Evolutionary conservation across 805 yeast species (phyloP).

Genomic region (Lachancea fermentati): DNA sequence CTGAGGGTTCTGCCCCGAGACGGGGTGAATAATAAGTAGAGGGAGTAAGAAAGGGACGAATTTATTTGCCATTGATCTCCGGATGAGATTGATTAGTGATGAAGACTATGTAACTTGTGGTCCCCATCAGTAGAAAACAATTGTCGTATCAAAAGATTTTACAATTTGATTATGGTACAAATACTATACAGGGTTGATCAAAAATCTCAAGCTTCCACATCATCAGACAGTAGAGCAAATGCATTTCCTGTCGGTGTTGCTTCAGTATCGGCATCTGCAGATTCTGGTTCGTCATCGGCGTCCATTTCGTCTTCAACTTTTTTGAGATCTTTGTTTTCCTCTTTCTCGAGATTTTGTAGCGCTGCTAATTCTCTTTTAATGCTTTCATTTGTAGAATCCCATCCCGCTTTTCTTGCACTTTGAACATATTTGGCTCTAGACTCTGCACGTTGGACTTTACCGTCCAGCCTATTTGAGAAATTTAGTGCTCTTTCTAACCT

Average conservation of each 20-base stretch:
- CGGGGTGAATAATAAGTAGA: background rate
- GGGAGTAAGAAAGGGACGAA: background rate
- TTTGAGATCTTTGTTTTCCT: conserved; percentile 15
- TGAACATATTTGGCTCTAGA: conserved; percentile 59
- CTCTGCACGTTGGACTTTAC: conserved; percentile 60
- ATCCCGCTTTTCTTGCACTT: conserved; percentile 58
- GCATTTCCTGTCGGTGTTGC: conserved; percentile 16
- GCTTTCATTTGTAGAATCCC: conserved; percentile 61
- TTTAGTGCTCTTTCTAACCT: conserved; percentile 46
- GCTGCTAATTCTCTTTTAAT: conserved; percentile 33
- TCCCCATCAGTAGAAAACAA: too few species aligned
- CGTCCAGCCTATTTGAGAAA: conserved; percentile 49
- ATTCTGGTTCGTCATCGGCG: conserved; percentile 15
- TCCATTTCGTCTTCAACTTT: conserved; percentile 22
- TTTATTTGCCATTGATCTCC: background rate
- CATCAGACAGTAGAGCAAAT: conserved; percentile 30
- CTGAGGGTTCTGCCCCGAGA: conserved; percentile 1
- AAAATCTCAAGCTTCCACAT: conserved; percentile 24
- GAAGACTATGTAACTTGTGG: too few species aligned
- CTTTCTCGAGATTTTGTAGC: conserved; percentile 9
- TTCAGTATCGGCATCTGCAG: conserved; percentile 8
- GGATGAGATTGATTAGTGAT: background rate
- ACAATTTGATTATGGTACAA: background rate
- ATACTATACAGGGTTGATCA: background rate
- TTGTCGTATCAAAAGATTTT: too few species aligned